Conservation (phyloP, 495 filamentous ascomycete genomes). For the Thermothielavioides terrestris region DNA sequence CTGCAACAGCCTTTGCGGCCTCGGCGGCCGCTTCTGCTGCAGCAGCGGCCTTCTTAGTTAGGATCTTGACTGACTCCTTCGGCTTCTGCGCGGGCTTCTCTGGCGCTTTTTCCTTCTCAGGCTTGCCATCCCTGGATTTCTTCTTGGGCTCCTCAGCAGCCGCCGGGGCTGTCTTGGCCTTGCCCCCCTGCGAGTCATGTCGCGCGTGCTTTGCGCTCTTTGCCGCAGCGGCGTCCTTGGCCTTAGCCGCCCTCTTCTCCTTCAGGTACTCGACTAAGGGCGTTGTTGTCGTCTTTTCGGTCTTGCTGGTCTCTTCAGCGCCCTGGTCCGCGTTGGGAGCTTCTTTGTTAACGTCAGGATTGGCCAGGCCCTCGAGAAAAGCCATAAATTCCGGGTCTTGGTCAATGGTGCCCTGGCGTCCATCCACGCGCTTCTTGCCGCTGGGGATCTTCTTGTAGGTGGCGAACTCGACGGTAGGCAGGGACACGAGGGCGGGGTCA, state of each 20-base stretch:
- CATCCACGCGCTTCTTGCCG: slow-evolving; percentile 62
- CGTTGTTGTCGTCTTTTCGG: slow-evolving; percentile 63
- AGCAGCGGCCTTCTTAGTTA: slow-evolving; percentile 55
- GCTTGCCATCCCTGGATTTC: slow-evolving; percentile 28
- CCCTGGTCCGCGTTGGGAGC: slow-evolving; percentile 39
- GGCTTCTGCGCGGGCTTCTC: slow-evolving; percentile 24
- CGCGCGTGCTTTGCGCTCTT: slow-evolving; percentile 42
- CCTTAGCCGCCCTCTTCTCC: slow-evolving; percentile 84
- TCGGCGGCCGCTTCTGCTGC: slow-evolving; percentile 45
- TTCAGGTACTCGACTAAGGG: slow-evolving; percentile 84
- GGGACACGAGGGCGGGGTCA: slow-evolving; percentile 59
- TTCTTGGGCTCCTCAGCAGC: slow-evolving; percentile 48
- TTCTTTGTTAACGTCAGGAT: slow-evolving; percentile 50
- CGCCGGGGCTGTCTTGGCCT: slow-evolving; percentile 41
- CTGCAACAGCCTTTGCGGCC: slow-evolving; percentile 32
- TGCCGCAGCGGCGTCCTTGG: slow-evolving; percentile 52
- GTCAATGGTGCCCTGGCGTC: slow-evolving; percentile 87
- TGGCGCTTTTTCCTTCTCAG: slow-evolving; percentile 52
- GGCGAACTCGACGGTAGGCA: slow-evolving; percentile 71
- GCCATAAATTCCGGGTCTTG: slow-evolving; percentile 90
- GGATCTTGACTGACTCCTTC: slow-evolving; percentile 72
- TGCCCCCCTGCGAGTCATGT: slow-evolving; percentile 35
- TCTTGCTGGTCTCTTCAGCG: slow-evolving; percentile 43
- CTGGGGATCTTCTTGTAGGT: slow-evolving; percentile 71
- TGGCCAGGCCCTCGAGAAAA: slow-evolving; percentile 80